phyloP scores from a whole-genome alignment of 345 rosid species.

The Rhodamnia rubescens region DNA sequence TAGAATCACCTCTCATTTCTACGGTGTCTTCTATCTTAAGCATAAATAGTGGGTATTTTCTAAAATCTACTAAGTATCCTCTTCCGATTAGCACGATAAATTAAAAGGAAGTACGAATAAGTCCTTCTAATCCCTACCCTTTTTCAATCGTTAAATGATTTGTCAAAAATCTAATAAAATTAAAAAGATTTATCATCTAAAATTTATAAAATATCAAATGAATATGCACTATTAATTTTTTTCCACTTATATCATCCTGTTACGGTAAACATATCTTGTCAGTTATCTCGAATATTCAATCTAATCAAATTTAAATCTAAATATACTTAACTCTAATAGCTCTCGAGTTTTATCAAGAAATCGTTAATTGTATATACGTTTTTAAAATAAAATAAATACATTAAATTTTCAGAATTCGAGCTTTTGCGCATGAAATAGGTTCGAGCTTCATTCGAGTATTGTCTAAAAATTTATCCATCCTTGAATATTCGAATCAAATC shows the following conservation, averaged over 20 bases:
- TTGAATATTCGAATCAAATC: neutral
- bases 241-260: neutral
- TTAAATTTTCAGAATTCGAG: neutral
- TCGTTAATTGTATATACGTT: neutral
- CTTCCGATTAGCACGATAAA: neutral
- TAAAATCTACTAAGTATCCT: neutral
- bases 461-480: neutral
- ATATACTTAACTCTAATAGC: rapidly evolving
- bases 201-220: neutral
- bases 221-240: neutral
- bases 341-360: rapidly evolving
- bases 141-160: neutral
- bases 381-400: neutral
- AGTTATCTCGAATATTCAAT: neutral
- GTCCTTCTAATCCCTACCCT: too few species aligned
- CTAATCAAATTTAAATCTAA: neutral
- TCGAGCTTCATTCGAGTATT: rapidly evolving
- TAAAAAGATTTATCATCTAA: rapidly evolving
- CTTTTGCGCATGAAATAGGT: rapidly evolving
- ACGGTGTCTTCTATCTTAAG: neutral
- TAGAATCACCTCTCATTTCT: neutral
- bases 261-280: too few species aligned
- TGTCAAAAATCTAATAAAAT: neutral
- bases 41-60: neutral
- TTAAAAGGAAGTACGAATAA: neutral